These are phyloP conservation scores for Colletotrichum karsti DNA, from an alignment of 2,329 filamentous ascomycete genomes.

Conservation along the genomic window DNA sequence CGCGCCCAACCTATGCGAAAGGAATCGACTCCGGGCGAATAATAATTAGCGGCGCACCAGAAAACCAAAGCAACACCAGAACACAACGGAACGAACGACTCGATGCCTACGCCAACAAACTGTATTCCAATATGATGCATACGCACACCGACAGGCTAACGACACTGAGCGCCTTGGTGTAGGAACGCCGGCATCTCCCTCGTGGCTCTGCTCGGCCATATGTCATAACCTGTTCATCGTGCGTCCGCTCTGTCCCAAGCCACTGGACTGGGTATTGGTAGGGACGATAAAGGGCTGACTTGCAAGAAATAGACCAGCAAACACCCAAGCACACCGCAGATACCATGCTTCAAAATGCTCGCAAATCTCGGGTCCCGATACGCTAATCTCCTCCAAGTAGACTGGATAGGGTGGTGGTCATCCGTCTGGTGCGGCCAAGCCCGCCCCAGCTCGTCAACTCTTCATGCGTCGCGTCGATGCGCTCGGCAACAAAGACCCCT, in stretches of 20 bases:
- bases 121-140: not conserved
- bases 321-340: too few relatives aligned
- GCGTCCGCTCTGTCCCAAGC: not conserved
- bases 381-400: too few relatives aligned
- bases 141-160: too few relatives aligned
- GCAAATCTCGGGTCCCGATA: too few relatives aligned
- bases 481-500: not conserved
- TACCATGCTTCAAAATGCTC: too few relatives aligned
- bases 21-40: not conserved
- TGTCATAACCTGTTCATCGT: not conserved
- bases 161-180: too few relatives aligned
- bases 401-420: not conserved
- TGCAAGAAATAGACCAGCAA: too few relatives aligned
- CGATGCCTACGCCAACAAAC: not conserved
- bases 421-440: not conserved
- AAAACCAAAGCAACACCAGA: not conserved
- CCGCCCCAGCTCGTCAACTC: not conserved
- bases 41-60: not conserved
- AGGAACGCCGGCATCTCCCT: not conserved
- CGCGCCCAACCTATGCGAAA: not conserved
- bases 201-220: not conserved
- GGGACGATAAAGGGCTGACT: too few relatives aligned
- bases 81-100: not conserved
- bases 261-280: not conserved
- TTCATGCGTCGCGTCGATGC: constrained; percentile 8